These are phyloP conservation scores for Pulveroboletus sp. DNA, from an alignment of 768 basidiomycete genomes.

Conservation along the genomic window DNA sequence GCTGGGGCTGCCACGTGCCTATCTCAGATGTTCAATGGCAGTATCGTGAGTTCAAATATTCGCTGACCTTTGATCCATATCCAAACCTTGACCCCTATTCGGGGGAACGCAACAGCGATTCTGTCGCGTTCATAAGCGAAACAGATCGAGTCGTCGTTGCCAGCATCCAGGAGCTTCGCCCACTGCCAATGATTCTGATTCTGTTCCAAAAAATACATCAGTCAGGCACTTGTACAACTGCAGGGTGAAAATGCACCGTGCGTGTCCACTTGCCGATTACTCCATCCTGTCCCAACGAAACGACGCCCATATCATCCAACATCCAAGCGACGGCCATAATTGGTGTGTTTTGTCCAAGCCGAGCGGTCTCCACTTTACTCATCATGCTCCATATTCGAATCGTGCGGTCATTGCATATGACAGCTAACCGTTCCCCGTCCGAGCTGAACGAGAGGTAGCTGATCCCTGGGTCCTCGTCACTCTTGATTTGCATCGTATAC, in stretches of 20 bases:
- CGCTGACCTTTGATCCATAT: conserved; percentile 49
- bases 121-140: conserved; percentile 53
- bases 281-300: conserved; percentile 56
- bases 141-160: conserved; percentile 43
- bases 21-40: conserved; percentile 1
- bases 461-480: conserved; percentile 45
- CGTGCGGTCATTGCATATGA: conserved; percentile 57
- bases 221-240: background rate
- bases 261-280: conserved; percentile 55
- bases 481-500: conserved; percentile 37
- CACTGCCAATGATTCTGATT: conserved; percentile 51
- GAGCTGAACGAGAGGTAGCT: conserved; percentile 46
- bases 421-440: conserved; percentile 52
- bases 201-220: conserved; percentile 20
- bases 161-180: conserved; percentile 50
- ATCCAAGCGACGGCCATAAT: conserved; percentile 55
- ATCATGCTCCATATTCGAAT: conserved; percentile 60
- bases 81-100: conserved; percentile 63
- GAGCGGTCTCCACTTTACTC: conserved; percentile 47
- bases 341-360: conserved; percentile 47
- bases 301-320: conserved; percentile 49
- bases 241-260: conserved; percentile 35
- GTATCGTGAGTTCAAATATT: background rate
- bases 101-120: conserved; percentile 59
- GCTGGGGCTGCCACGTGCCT: conserved; percentile 63